phyloP scores from a whole-genome alignment of 176 grass and related monocot species.

The Oryza longistaminata region DNA sequence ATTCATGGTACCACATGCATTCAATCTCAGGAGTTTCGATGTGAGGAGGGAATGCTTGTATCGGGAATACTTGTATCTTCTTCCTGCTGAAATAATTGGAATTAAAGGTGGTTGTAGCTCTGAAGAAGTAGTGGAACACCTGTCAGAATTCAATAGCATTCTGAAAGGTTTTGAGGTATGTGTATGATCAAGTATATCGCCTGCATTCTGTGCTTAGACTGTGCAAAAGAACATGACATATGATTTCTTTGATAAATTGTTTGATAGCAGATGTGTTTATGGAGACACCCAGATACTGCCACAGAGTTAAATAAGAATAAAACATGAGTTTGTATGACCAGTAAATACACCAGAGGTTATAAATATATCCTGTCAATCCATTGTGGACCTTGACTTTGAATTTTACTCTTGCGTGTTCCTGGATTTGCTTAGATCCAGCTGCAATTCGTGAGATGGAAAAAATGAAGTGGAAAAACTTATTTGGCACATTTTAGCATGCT shows the following conservation, averaged over 20 bases:
- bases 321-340: neutral
- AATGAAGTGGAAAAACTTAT: neutral
- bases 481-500: neutral
- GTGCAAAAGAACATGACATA: conserved; percentile 3
- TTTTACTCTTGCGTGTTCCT: neutral
- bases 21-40: conserved; percentile 73
- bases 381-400: neutral
- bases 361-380: neutral
- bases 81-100: conserved; percentile 93
- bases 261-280: neutral
- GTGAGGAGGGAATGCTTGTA: conserved; percentile 85
- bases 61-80: conserved; percentile 78
- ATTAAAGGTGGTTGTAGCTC: conserved; percentile 61
- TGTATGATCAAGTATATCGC: neutral
- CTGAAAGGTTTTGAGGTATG: conserved; percentile 78
- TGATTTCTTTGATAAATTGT: neutral
- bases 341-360: conserved; percentile 1
- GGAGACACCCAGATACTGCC: neutral
- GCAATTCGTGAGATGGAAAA: conserved; percentile 10
- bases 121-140: conserved; percentile 64
- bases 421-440: neutral
- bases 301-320: neutral
- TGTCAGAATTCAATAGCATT: conserved; percentile 70
- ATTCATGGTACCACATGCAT: conserved; percentile 6
- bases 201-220: neutral